Conservation (phyloP, 805 yeast species). For the Ogataea thermomethanolica region DNA sequence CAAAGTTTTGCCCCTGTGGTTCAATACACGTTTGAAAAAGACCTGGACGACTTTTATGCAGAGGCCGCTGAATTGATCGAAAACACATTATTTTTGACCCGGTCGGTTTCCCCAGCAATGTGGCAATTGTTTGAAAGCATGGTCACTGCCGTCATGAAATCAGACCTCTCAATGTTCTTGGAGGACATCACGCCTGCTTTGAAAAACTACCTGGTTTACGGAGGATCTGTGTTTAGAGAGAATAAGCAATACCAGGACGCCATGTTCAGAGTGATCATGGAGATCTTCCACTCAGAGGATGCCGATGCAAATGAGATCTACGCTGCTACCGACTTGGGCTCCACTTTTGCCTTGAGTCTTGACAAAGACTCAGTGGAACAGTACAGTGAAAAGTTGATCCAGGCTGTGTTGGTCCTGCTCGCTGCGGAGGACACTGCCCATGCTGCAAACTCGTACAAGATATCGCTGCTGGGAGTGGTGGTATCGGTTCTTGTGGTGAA, state of each 20-base stretch:
- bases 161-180: slow-evolving; percentile 59
- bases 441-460: slow-evolving; percentile 29
- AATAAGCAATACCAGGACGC: slow-evolving; percentile 47
- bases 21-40: slow-evolving; percentile 58
- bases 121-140: slow-evolving; percentile 68
- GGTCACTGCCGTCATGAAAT: slow-evolving; percentile 33
- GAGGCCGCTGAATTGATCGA: slow-evolving; percentile 82
- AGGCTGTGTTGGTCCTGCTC: slow-evolving; percentile 40
- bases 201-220: slow-evolving; percentile 66
- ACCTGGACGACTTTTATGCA: slow-evolving; percentile 73
- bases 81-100: slow-evolving; percentile 61
- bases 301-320: slow-evolving; percentile 47
- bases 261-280: slow-evolving; percentile 47
- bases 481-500: slow-evolving; percentile 63
- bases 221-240: slow-evolving; percentile 44
- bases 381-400: slow-evolving; percentile 45
- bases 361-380: slow-evolving; percentile 41
- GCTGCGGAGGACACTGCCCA: slow-evolving; percentile 32
- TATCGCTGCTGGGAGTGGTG: slow-evolving; percentile 57
- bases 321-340: slow-evolving; percentile 59
- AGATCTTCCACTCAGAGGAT: slow-evolving; percentile 33
- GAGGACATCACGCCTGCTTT: slow-evolving; percentile 76
- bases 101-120: slow-evolving; percentile 61
- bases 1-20: slow-evolving; percentile 72
- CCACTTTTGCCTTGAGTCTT: slow-evolving; percentile 58